These are phyloP conservation scores for Tympanopsis confertula DNA, from an alignment of 2,329 filamentous ascomycete genomes.

Conservation along the genomic window DNA sequence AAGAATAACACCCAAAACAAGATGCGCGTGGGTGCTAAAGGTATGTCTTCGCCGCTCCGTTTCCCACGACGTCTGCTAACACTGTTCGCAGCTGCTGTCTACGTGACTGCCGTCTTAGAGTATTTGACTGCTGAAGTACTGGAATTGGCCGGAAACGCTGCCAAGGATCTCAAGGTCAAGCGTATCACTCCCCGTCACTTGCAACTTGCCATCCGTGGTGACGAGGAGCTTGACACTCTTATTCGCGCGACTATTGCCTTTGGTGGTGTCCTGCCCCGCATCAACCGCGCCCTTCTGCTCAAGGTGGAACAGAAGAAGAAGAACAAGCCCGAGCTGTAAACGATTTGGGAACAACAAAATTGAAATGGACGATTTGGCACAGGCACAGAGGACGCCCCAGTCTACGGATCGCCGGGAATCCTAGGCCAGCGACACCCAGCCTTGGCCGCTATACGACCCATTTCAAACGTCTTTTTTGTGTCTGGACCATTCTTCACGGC, in stretches of 20 bases:
- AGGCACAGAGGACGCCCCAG: too few species aligned
- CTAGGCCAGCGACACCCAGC: too few species aligned
- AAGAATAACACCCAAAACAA: slow-evolving; percentile 99
- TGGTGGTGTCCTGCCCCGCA: slow-evolving; percentile 94
- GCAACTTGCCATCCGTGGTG: slow-evolving; percentile 93
- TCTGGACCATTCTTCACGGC: too few species aligned
- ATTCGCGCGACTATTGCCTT: slow-evolving; percentile 97
- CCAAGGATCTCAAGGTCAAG: slow-evolving; percentile 99
- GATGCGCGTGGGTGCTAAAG: slow-evolving; percentile 98
- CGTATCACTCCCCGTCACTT: slow-evolving; percentile 96
- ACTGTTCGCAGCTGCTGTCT: slow-evolving; percentile 55
- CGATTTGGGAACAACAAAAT: too few species aligned
- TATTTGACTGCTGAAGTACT: slow-evolving; percentile 97
- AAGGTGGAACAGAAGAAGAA: slow-evolving; percentile 99
- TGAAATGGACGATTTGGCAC: too few species aligned
- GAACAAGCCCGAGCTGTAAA: slow-evolving; percentile 20
- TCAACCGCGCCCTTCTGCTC: slow-evolving; percentile 90
- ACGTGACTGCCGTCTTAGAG: slow-evolving; percentile 94
- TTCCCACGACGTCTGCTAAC: background rate
- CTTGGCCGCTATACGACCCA: too few species aligned
- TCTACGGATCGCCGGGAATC: too few species aligned
- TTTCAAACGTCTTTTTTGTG: too few species aligned
- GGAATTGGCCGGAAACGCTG: slow-evolving; percentile 93
- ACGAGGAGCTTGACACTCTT: slow-evolving; percentile 94
- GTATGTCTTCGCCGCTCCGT: background rate